Base-by-base conservation (phyloP, 2,329 filamentous ascomycete genomes). In the Ophiosphaerella korrae region DNA sequence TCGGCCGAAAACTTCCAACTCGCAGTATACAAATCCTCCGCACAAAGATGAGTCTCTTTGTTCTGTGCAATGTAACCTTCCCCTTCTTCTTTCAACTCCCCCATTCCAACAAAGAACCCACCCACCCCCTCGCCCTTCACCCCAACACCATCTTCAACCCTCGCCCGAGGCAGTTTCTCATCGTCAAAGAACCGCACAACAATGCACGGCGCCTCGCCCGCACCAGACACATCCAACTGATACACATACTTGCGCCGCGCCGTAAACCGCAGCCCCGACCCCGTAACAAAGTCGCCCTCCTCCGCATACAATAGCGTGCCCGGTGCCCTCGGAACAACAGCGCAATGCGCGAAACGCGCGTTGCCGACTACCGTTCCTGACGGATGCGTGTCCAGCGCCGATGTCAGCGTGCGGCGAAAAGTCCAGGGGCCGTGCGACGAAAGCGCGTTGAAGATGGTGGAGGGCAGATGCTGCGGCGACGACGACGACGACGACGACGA, bases 71-170 rank as follows among this genome's bases (percentile, higher is more conserved):
- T 58, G 32, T 45, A 54, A 1, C 56, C 53, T 3, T 31, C 62
- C 6, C 62, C 59, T 8, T 53, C 51, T 1, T 61, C 34, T 3
- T 8, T 33, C 0, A 75, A 57, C 5, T 71, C 41, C 48, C 89
- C 82, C n/a, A 92, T 75, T 58, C 88, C 82, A 57, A 92, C 88
- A 66, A 93, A 93, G 16, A 92, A 73, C 50, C 90, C 90, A 62
- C 92, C 89, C 0, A 87, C 83, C 3, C 80, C 79, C 47, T 77
- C 77, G 0, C 54, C 56, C 3, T 39, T 32, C 0, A 9, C 16
- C 7, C 52, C 62, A 51, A 50, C 53, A 2, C 54, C 55, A 32
- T 51, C 42, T 2, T 33, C 45, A 9, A 35, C 37, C 2, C 23
- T 42, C 0, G 45, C 39, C 3, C 31, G 38, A 13, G 26, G 37